Conservation (phyloP, 176 grass and related monocot genomes). For the Lolium perenne region DNA sequence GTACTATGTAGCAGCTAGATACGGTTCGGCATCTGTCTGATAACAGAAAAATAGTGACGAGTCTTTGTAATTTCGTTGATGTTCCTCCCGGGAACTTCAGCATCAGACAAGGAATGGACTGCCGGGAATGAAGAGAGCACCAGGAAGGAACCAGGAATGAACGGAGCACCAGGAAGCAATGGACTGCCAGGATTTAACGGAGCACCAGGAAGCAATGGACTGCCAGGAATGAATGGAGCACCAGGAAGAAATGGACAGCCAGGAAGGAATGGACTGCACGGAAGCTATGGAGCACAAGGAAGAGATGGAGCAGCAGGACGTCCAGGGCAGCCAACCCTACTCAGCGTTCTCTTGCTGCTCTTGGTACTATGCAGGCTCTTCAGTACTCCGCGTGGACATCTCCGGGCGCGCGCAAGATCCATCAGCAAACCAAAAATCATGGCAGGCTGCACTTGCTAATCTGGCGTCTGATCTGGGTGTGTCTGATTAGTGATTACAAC, state of each 20-base stretch:
- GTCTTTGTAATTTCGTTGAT: neutral
- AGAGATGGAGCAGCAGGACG: neutral
- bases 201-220: too few species aligned
- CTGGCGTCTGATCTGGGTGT: slow-evolving; percentile 63
- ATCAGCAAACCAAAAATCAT: slow-evolving; percentile 23
- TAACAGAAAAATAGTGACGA: neutral
- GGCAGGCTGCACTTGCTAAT: slow-evolving; percentile 47
- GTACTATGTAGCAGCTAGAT: neutral
- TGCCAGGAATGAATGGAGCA: too few species aligned
- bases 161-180: too few species aligned
- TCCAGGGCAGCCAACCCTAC: neutral
- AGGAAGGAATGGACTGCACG: neutral
- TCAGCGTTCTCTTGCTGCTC: slow-evolving; percentile 27
- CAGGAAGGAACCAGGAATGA: too few species aligned
- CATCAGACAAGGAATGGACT: neutral
- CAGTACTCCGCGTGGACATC: neutral
- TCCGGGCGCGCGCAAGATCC: neutral
- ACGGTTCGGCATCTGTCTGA: neutral
- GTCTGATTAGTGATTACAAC: slow-evolving; percentile 29
- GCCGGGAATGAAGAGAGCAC: neutral
- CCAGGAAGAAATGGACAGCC: too few species aligned
- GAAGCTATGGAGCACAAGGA: neutral
- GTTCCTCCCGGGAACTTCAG: neutral
- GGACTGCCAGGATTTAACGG: too few species aligned
- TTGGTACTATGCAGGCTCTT: slow-evolving; percentile 1